Evolutionary conservation across 208 protist genomes (phyloP).

Genomic region (Tritrichomonas foetus): DNA sequence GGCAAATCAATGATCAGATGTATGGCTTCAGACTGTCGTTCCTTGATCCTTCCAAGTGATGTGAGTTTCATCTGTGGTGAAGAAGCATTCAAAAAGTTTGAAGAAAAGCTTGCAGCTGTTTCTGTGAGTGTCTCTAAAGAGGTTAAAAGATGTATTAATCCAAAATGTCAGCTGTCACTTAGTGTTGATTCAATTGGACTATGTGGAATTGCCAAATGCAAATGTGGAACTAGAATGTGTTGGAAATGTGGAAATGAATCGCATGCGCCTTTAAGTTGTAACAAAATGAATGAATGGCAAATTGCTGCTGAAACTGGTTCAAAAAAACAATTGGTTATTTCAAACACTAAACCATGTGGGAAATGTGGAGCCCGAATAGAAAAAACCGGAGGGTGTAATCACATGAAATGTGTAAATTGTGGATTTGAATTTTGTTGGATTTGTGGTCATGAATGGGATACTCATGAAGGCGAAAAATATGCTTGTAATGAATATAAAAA

Average conservation of each 20-base stretch:
- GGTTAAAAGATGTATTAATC: background rate
- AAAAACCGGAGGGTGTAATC: constrained; percentile 7
- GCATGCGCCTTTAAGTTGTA: background rate
- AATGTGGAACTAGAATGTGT: background rate
- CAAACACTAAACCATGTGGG: background rate
- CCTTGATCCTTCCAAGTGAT: background rate
- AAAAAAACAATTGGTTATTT: background rate
- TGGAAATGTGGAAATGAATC: background rate
- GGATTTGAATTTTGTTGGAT: background rate
- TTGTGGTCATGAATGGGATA: background rate
- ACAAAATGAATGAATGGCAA: background rate
- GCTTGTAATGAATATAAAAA: background rate
- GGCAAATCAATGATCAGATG: background rate
- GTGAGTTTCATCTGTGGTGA: background rate
- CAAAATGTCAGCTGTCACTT: background rate
- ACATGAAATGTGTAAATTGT: background rate
- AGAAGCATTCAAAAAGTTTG: background rate
- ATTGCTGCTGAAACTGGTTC: background rate
- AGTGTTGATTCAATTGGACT: background rate
- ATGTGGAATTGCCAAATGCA: background rate
- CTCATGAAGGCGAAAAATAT: background rate
- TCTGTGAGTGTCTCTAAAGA: background rate
- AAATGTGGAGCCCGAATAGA: background rate
- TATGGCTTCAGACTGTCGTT: background rate
- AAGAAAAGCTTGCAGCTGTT: background rate